Conservation (phyloP, 805 yeast species). For the Myxozyma sirexii region DNA sequence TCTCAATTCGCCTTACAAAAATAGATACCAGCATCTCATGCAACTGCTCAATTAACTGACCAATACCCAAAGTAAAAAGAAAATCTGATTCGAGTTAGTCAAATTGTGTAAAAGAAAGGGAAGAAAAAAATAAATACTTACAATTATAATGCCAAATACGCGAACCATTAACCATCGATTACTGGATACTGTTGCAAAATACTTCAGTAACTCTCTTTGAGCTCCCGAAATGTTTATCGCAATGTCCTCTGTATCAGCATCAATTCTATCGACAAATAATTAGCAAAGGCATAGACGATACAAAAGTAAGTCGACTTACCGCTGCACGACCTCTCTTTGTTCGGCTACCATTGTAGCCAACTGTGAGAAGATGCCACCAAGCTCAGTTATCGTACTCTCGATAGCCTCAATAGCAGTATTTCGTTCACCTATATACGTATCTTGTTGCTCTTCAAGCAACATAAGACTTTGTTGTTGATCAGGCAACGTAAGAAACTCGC, state of each 20-base stretch:
- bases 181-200: constrained; percentile 81
- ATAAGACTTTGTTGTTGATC: constrained; percentile 81
- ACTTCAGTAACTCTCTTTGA: constrained; percentile 87
- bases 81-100: constrained; percentile 17
- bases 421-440: constrained; percentile 76
- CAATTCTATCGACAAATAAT: constrained; percentile 53
- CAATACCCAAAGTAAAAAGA: constrained; percentile 37
- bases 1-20: too few relatives aligned
- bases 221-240: constrained; percentile 89
- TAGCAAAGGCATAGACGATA: not conserved
- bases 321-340: constrained; percentile 93
- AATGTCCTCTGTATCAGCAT: constrained; percentile 91
- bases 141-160: constrained; percentile 82
- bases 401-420: constrained; percentile 92
- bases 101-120: constrained; percentile 42
- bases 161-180: constrained; percentile 91
- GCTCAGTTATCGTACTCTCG: constrained; percentile 95
- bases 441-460: constrained; percentile 80
- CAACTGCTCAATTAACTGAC: constrained; percentile 27
- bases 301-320: constrained; percentile 41
- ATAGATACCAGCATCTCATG: not conserved
- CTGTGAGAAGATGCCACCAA: constrained; percentile 91
- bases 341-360: constrained; percentile 97
- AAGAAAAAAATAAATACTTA: constrained; percentile 55
- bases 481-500: constrained; percentile 70